Evolutionary conservation across 805 yeast genomes (phyloP), one percentile per base, ranked within the genome.

Genomic region (Candida montana): DNA sequence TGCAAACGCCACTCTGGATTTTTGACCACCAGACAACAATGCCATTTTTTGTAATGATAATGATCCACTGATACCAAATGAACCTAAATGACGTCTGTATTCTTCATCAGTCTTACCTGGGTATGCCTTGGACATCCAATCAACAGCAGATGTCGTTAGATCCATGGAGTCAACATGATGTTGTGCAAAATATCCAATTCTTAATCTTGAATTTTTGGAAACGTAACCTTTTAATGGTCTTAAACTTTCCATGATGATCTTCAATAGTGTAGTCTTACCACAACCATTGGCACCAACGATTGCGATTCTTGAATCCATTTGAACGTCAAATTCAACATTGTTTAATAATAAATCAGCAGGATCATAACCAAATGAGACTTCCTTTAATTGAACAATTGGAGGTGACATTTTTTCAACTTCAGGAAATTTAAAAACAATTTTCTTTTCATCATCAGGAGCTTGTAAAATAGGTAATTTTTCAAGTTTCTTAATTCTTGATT

Each of bases 141-240:
- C 81, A 9, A 93, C 96, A 0, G 99, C 97, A 42, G 86, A 83
- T 33, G 78, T 66, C 13, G 64, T 73, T 52, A 90, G 68, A 58
- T 93, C 98, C 96, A 93, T 86, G n/a, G 90, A 83, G 56, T 93
- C 99, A 51, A 93, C 95, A 57, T 93, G 99, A 62, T 93, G 98
- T 69, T 93, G 99, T 13, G 99, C 97, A 68, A 93, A 93, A 63
- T 93, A 93, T 15, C 96, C 98, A 41, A 93, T 84, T 66, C 98
- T 77, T 52, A 93, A 69, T 53, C 97, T 75, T 33, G 93, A 83
- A 57, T 93, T 90, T 49, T 78, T 77, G 18, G 87, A 75, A 17
- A 90, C 83, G 42, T 74, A 71, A 42, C 99, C 99, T n/a, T 67
- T 71, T 33, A 79, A 58, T 2, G 99, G 97, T 18, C 69, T 67